Percentiles rank a stretch among this genome's conserved stretches.
phyloP scores from a whole-genome alignment of 2,329 filamentous ascomycete genomes.

The Scytalidium lignicola region DNA sequence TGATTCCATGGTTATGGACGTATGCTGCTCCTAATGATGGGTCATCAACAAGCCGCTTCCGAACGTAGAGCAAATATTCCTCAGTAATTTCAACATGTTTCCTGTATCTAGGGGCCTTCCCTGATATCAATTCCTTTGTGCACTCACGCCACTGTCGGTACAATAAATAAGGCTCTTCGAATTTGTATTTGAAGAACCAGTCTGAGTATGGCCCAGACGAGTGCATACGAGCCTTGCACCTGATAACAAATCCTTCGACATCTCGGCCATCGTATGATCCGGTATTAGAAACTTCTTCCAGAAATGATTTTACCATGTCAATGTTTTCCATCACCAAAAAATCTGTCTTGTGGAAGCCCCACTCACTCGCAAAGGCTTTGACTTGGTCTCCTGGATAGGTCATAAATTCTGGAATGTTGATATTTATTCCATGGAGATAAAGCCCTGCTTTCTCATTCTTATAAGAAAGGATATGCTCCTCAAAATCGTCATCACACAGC shows the following conservation, averaged over 20 bases:
- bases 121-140: slow-evolving; percentile 80
- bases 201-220: slow-evolving; percentile 60
- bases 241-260: slow-evolving; percentile 94
- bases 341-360: slow-evolving; percentile 90
- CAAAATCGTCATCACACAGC: slow-evolving; percentile 91
- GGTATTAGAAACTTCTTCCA: slow-evolving; percentile 80
- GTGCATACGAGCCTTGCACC: slow-evolving; percentile 64
- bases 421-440: slow-evolving; percentile 93
- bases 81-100: slow-evolving; percentile 89
- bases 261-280: slow-evolving; percentile 87
- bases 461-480: slow-evolving; percentile 95
- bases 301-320: slow-evolving; percentile 67
- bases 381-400: slow-evolving; percentile 82
- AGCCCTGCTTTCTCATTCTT: slow-evolving; percentile 76
- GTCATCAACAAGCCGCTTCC: slow-evolving; percentile 64
- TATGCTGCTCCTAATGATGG: slow-evolving; percentile 66
- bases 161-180: slow-evolving; percentile 97
- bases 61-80: slow-evolving; percentile 81
- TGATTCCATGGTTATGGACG: slow-evolving; percentile 89
- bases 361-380: slow-evolving; percentile 81
- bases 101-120: slow-evolving; percentile 68
- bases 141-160: slow-evolving; percentile 98
- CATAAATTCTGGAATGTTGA: slow-evolving; percentile 87
- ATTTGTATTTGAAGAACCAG: slow-evolving; percentile 99
- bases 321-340: slow-evolving; percentile 74